Conservation (phyloP, 805 yeast genomes). For the Wickerhamomyces chaumierensis region DNA sequence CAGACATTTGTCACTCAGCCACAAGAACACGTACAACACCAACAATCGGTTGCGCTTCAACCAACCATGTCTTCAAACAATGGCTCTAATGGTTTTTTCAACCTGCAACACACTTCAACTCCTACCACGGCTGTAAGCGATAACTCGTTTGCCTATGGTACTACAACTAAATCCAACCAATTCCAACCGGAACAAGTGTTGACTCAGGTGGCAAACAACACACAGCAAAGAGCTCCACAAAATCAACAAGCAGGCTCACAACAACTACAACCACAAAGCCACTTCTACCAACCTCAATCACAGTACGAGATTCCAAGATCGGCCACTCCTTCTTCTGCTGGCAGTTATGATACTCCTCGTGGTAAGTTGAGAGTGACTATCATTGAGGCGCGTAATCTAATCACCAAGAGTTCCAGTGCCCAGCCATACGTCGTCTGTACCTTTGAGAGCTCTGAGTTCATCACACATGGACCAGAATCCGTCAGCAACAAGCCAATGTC, state of each 20-base stretch:
- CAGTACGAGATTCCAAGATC: slow-evolving; percentile 7
- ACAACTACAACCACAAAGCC: not conserved
- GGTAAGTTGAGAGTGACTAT: slow-evolving; percentile 79
- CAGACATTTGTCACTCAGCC: no score
- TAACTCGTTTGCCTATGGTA: slow-evolving; percentile 56
- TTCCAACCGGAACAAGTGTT: slow-evolving; percentile 24
- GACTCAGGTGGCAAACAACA: slow-evolving; percentile 20
- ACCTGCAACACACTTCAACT: slow-evolving; percentile 36
- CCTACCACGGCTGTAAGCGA: slow-evolving; percentile 64
- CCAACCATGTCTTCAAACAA: slow-evolving; percentile 5
- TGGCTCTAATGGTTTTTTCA: slow-evolving; percentile 18
- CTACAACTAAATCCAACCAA: slow-evolving; percentile 35
- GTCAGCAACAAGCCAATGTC: slow-evolving; percentile 18
- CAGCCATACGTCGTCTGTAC: slow-evolving; percentile 88
- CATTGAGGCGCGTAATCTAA: slow-evolving; percentile 65
- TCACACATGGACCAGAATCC: slow-evolving; percentile 64
- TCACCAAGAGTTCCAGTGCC: slow-evolving; percentile 40
- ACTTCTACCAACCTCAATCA: slow-evolving; percentile 1
- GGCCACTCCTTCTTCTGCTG: slow-evolving; percentile 7
- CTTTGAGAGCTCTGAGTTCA: slow-evolving; percentile 83
- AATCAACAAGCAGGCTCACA: slow-evolving; percentile 4
- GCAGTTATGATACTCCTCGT: slow-evolving; percentile 40
- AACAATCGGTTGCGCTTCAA: slow-evolving; percentile 4
- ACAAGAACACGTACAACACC: slow-evolving; percentile 6
- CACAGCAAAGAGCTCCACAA: no score